Conservation (phyloP, 192 early-diverging fungal species). For the Phycomyces blakesleeanus region DNA sequence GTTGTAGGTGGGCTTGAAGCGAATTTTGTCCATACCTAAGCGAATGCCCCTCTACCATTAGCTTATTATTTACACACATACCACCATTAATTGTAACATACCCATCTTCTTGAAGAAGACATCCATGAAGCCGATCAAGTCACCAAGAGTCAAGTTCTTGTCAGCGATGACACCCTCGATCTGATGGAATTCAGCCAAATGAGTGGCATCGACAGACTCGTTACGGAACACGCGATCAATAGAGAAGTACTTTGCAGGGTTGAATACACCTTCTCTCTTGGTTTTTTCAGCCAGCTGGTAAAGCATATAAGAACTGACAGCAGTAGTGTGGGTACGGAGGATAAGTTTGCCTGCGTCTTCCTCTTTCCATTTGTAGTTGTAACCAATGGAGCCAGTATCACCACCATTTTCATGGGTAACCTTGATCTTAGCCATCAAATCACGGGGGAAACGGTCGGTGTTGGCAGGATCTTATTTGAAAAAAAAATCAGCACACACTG, state of each 20-base stretch:
- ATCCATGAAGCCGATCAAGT: slow-evolving; percentile 95
- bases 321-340: slow-evolving; percentile 96
- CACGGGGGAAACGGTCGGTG: slow-evolving; percentile 70
- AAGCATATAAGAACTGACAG: slow-evolving; percentile 88
- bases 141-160: slow-evolving; percentile 88
- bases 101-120: slow-evolving; percentile 97
- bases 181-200: slow-evolving; percentile 99
- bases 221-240: slow-evolving; percentile 99
- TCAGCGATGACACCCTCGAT: slow-evolving; percentile 98
- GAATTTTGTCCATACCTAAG: slow-evolving; percentile 69
- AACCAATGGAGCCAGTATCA: slow-evolving; percentile 88
- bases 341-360: slow-evolving; percentile 92
- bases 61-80: no score
- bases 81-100: no score
- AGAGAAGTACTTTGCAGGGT: slow-evolving; percentile 97
- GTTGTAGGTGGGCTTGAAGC: slow-evolving; percentile 99
- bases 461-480: slow-evolving; percentile 59
- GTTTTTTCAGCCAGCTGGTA: slow-evolving; percentile 86
- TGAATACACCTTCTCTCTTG: slow-evolving; percentile 61
- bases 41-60: no score
- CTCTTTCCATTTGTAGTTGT: slow-evolving; percentile 88
- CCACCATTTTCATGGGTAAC: slow-evolving; percentile 90
- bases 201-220: slow-evolving; percentile 95
- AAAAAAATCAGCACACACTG: not conserved
- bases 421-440: slow-evolving; percentile 90